Base-by-base conservation (phyloP, 495 filamentous ascomycete species). In the Penicillium samsonianum region DNA sequence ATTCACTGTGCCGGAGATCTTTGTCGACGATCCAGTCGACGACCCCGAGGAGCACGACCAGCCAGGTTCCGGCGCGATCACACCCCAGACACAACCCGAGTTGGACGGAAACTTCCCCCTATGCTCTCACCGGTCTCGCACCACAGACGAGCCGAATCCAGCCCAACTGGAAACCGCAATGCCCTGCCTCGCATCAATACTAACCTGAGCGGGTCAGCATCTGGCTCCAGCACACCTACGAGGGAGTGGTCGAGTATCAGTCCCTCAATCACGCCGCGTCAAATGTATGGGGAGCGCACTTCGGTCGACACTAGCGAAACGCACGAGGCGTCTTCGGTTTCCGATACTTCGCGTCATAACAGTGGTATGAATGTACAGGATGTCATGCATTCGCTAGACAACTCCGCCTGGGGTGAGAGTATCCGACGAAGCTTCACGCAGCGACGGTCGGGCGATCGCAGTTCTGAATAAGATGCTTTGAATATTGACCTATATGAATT, bases 371-470 rank as follows among this genome's bases (percentile, higher is more conserved):
- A 86, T 58, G 85, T 88, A 47, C 82, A 86, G 45, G 87, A 92
- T 67, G 87, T 94, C 57, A 83, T 92, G 73, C 82, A 89, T 53
- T 86, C 91, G 64, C 78, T 97, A 26, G 88, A 90, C 61, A 87
- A 90, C 60, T 94, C 91, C 38, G 90, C 87, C 19, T 97, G 92
- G 92, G 90, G 92, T 50, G 88, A 92, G 73, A 96, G 91, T 78
- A 90, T 97, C 48, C 80, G 91, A 57, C 82, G 91, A 53, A 96
- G 91, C 73, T 90, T 94, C 59, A 96, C 90, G 47, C 82, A 85
- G 74, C 84, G 86, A 61, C 83, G 84, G 64, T 78, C 78, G 16
- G 78, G 70, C 52, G 65, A 67, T 54, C 57, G 58, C 51, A 57
- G 56, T n/a, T 26, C 48, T 25, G 64, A 65, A 28, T 63, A 63